Percentiles rank a stretch among this genome's conserved stretches.
Evolutionary conservation across 306 rosid species (phyloP).

Genomic region (Rubus parviflorus): DNA sequence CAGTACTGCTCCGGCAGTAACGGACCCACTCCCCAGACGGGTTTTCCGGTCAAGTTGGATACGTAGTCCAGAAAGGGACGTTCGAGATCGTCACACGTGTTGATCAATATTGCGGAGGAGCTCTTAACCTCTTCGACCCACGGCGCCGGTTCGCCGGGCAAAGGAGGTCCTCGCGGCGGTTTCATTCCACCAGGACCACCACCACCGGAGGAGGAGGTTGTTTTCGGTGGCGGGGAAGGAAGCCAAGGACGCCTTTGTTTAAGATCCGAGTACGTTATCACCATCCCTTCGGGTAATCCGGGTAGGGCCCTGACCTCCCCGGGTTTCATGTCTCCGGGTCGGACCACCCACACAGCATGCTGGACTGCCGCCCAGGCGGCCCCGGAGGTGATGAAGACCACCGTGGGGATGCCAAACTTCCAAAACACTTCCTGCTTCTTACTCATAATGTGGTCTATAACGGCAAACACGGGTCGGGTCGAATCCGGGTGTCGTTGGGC

Average conservation of each 20-base stretch:
- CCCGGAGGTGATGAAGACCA: slow-evolving; percentile 16
- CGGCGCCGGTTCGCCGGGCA: slow-evolving; percentile 17
- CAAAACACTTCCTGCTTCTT: not conserved
- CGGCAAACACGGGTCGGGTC: slow-evolving; percentile 9
- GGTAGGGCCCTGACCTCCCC: not conserved
- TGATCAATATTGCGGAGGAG: slow-evolving; percentile 14
- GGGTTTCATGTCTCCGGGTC: slow-evolving; percentile 2
- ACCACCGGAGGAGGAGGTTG: not conserved
- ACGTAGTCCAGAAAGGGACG: slow-evolving; percentile 13
- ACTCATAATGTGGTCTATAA: slow-evolving; percentile 4
- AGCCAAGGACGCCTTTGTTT: not conserved
- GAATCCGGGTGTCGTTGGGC: not conserved
- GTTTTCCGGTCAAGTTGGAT: not conserved
- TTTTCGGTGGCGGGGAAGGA: not conserved
- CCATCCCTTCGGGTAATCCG: slow-evolving; percentile 13
- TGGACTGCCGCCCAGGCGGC: slow-evolving; percentile 15
- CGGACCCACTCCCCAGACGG: slow-evolving; percentile 19
- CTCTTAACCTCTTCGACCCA: slow-evolving; percentile 12
- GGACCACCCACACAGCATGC: slow-evolving; percentile 3
- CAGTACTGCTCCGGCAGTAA: slow-evolving; percentile 20
- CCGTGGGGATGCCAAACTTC: slow-evolving; percentile 10
- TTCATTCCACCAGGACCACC: not conserved
- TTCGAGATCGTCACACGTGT: slow-evolving; percentile 20
- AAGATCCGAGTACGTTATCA: not conserved
- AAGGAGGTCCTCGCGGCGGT: slow-evolving; percentile 3